Base-by-base conservation (phyloP, 164 flowering plant species). In the Warburgia ugandensis region DNA sequence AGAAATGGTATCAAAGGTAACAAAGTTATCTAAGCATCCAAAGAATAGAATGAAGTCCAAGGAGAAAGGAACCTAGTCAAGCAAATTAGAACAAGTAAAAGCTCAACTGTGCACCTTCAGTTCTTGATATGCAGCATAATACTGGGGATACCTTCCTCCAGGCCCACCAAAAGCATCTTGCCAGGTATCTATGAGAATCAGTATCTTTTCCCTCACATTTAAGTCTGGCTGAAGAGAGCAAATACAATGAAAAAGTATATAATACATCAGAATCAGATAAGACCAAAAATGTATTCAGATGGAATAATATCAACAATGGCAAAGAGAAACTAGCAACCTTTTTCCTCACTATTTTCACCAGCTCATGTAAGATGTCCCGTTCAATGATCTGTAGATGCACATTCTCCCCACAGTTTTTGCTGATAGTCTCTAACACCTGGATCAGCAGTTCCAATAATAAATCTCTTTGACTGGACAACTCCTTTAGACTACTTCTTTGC, bases 131-230 rank as follows among this genome's bases (percentile, higher is more conserved):
- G 99, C 92, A 65, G 78, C 76, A 66, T 72, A 68, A 58, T 80
- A 94, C 51, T 86, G 99, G 43, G 97, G 94, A 77, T 67, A 89
- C 62, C 76, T 77, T 66, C 85, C 97, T 43, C 70, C 50, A 14
- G 71, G 69, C 31, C 97, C 97, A 12, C 91, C 94, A 58, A 94
- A 68, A 52, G 96, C 99, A 66, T 82, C 95, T 77, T 89, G 99
- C 99, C 99, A 94, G 25, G 94, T 66, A 66, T 94, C 99, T 41
- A 94, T 70, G 52, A 94, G 73, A 66, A 68, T 67, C 39, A 94
- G 72, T 56, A 94, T 79, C 71, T 82, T 82, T 70, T 94, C 99
- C 65, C 90, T 71, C 38, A 94, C 96, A 71, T 75, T 74, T 44
- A 86, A 68, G 58, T 89, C 96, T 10, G 96, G 92, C 96, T 86